Evolutionary conservation across 805 yeast genomes (phyloP).

Genomic region (Metschnikowia bowlesiae): DNA sequence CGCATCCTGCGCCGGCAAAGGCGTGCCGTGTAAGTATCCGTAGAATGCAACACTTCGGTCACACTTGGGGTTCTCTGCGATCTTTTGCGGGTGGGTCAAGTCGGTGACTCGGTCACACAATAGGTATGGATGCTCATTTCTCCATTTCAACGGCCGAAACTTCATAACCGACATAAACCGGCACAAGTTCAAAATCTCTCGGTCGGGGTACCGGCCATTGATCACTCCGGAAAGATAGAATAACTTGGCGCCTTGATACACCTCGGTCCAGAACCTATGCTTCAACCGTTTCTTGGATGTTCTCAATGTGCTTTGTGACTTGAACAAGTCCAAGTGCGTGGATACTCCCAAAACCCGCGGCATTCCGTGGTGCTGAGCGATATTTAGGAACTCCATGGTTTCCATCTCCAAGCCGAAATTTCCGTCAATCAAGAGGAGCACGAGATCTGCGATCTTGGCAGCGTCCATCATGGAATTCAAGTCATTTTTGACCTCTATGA

Average conservation of each 20-base stretch:
- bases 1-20: conserved; percentile 63
- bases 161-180: conserved; percentile 96
- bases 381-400: conserved; percentile 95
- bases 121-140: conserved; percentile 95
- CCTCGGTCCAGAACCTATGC: conserved; percentile 98
- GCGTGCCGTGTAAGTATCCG: conserved; percentile 94
- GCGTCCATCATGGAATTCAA: conserved; percentile 93
- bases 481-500: conserved; percentile 89
- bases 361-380: conserved; percentile 98
- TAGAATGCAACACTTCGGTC: conserved; percentile 89
- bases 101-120: conserved; percentile 90
- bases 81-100: conserved; percentile 82
- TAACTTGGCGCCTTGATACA: conserved; percentile 94
- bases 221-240: conserved; percentile 93
- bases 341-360: conserved; percentile 94
- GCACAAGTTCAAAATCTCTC: conserved; percentile 87
- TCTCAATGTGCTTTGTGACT: conserved; percentile 80
- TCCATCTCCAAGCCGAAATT: conserved; percentile 99
- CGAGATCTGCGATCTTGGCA: conserved; percentile 92
- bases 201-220: conserved; percentile 96
- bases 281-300: conserved; percentile 89
- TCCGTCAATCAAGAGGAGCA: conserved; percentile 86
- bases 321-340: conserved; percentile 92
- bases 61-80: conserved; percentile 73
- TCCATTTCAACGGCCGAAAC: conserved; percentile 98